phyloP scores from a whole-genome alignment of 164 flowering plant species.

The Liriodendron chinense region DNA sequence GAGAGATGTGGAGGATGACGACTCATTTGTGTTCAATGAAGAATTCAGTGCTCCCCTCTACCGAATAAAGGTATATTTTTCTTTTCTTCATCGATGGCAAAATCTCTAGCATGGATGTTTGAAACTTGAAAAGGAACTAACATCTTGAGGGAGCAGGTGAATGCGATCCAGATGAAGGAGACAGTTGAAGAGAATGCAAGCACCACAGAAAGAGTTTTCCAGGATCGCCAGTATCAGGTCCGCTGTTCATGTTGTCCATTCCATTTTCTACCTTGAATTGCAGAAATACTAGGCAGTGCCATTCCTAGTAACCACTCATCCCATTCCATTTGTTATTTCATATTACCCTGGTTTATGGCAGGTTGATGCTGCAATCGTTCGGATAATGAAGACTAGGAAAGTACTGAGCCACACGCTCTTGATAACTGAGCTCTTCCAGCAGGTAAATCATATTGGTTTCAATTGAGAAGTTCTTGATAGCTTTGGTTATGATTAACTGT shows the following conservation, averaged over 20 bases:
- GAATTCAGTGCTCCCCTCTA: slow-evolving; percentile 80
- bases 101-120: not conserved
- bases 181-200: slow-evolving; percentile 96
- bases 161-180: slow-evolving; percentile 99
- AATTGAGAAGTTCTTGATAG: not conserved
- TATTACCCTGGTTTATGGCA: slow-evolving; percentile 20
- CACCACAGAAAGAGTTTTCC: slow-evolving; percentile 96
- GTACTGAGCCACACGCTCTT: slow-evolving; percentile 95
- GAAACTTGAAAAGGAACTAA: slow-evolving; percentile 6
- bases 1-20: slow-evolving; percentile 79
- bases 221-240: slow-evolving; percentile 99
- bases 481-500: not conserved
- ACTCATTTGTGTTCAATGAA: slow-evolving; percentile 77
- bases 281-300: not conserved
- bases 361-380: slow-evolving; percentile 99
- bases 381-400: slow-evolving; percentile 99
- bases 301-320: not conserved
- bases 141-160: slow-evolving; percentile 54
- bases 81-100: not conserved
- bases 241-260: not conserved
- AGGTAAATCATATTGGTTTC: slow-evolving; percentile 42
- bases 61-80: slow-evolving; percentile 77
- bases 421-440: slow-evolving; percentile 98
- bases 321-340: not conserved
- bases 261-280: not conserved